Percentiles rank a stretch among this genome's conserved stretches.
phyloP scores from a whole-genome alignment of 352 stramenopile genomes.

The Pythium rhizo-oryzae region DNA sequence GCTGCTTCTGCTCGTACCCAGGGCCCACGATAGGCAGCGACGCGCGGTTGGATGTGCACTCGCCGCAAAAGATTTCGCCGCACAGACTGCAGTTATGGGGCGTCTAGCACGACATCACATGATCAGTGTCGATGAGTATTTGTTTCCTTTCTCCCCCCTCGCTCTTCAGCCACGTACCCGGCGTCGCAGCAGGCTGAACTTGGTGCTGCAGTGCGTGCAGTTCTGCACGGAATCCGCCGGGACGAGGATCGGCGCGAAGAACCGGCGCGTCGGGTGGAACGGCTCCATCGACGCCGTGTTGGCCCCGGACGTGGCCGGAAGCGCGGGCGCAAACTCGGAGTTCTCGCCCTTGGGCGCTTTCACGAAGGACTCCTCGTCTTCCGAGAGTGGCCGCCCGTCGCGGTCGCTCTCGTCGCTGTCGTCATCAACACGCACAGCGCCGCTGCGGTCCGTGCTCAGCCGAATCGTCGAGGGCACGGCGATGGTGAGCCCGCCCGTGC shows the following conservation, averaged over 20 bases:
- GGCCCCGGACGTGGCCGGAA: neutral
- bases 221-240: slow-evolving; percentile 44
- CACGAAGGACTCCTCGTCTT: slow-evolving; percentile 25
- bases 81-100: slow-evolving; percentile 76
- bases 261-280: slow-evolving; percentile 40
- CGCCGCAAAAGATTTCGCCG: slow-evolving; percentile 69
- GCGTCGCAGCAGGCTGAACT: slow-evolving; percentile 76
- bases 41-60: slow-evolving; percentile 78
- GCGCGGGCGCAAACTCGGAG: neutral
- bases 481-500: slow-evolving; percentile 19
- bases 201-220: slow-evolving; percentile 69
- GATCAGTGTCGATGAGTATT: too few species aligned
- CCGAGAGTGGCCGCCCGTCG: slow-evolving; percentile 11
- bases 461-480: slow-evolving; percentile 12
- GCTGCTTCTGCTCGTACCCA: slow-evolving; percentile 69
- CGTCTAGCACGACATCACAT: too few species aligned
- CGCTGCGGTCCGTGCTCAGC: slow-evolving; percentile 9
- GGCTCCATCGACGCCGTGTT: slow-evolving; percentile 22
- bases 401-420: slow-evolving; percentile 2
- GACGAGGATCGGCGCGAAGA: slow-evolving; percentile 62
- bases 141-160: slow-evolving; percentile 11
- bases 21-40: slow-evolving; percentile 58
- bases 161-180: slow-evolving; percentile 39
- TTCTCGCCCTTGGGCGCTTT: slow-evolving; percentile 8
- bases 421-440: slow-evolving; percentile 2